These are phyloP conservation scores for Zygoascus ofunaensis DNA, from an alignment of 805 yeast species.

Conservation along the genomic window DNA sequence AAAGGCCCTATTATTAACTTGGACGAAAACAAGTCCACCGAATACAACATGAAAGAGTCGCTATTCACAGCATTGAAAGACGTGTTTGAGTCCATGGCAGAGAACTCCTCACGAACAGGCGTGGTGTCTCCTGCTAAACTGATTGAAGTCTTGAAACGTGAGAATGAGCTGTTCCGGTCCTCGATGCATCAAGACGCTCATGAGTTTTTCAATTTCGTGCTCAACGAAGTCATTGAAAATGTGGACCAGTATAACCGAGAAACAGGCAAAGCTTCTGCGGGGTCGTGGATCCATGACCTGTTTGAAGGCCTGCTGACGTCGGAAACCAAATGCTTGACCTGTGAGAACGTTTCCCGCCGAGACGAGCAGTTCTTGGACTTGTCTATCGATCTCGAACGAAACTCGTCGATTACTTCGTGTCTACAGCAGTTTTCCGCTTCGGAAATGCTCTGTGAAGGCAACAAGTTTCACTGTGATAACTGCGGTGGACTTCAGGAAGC, in stretches of 20 bases:
- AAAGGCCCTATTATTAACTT: constrained; percentile 79
- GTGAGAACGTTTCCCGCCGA: constrained; percentile 72
- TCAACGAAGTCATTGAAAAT: constrained; percentile 58
- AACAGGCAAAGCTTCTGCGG: neutral
- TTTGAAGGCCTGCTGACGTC: constrained; percentile 82
- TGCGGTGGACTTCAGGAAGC: constrained; percentile 93
- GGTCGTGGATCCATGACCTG: constrained; percentile 48
- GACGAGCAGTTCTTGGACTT: constrained; percentile 84
- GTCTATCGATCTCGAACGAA: constrained; percentile 71
- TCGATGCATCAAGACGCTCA: constrained; percentile 98
- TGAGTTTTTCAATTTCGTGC: constrained; percentile 80
- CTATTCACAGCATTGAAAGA: constrained; percentile 69
- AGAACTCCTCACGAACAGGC: constrained; percentile 59
- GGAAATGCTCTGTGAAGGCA: constrained; percentile 76
- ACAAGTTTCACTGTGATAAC: constrained; percentile 86
- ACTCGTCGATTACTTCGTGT: constrained; percentile 67
- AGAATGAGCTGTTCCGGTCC: constrained; percentile 76
- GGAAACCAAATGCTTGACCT: constrained; percentile 81
- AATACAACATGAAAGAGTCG: constrained; percentile 42
- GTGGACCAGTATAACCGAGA: constrained; percentile 24
- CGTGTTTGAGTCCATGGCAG: constrained; percentile 73
- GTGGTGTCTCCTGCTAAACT: constrained; percentile 76
- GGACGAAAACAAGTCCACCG: constrained; percentile 52
- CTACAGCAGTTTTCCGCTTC: constrained; percentile 73
- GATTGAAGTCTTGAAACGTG: constrained; percentile 65